These are phyloP conservation scores for Syzygium malaccense DNA, from an alignment of 441 rosid species.

Conservation along the genomic window DNA sequence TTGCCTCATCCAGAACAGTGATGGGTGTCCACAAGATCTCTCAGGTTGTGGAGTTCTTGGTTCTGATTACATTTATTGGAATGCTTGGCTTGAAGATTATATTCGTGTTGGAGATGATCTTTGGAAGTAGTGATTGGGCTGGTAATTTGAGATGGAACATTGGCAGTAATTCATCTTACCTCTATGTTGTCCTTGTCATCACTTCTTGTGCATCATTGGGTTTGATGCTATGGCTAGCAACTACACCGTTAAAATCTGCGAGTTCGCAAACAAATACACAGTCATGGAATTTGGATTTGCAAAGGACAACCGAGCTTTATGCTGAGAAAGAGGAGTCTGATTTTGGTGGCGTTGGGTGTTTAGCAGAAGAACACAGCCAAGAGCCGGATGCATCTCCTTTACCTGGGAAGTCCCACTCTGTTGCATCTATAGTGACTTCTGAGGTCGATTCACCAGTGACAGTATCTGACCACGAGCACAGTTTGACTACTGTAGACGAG, in stretches of 20 bases:
- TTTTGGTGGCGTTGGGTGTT: constrained; percentile 26
- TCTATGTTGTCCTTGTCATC: constrained; percentile 50
- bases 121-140: constrained; percentile 94
- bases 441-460: constrained; percentile 49
- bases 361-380: constrained; percentile 24
- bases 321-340: constrained; percentile 29
- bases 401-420: constrained; percentile 26
- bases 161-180: constrained; percentile 43
- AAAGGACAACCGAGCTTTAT: constrained; percentile 27
- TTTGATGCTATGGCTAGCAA: constrained; percentile 87
- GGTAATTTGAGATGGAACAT: constrained; percentile 72
- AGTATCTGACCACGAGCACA: constrained; percentile 47
- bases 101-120: constrained; percentile 80
- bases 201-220: constrained; percentile 69
- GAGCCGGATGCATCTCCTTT: constrained; percentile 22
- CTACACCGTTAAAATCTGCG: constrained; percentile 84
- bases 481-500: constrained; percentile 31
- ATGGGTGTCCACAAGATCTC: constrained; percentile 87
- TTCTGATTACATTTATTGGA: constrained; percentile 56
- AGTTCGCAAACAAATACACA: constrained; percentile 45
- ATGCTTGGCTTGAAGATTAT: constrained; percentile 69
- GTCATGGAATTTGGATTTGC: constrained; percentile 45
- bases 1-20: constrained; percentile 79
- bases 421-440: constrained; percentile 26
- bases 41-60: constrained; percentile 63